Evolutionary conservation across 306 rosid species (phyloP).

Genomic region (Styphnolobium japonicum): DNA sequence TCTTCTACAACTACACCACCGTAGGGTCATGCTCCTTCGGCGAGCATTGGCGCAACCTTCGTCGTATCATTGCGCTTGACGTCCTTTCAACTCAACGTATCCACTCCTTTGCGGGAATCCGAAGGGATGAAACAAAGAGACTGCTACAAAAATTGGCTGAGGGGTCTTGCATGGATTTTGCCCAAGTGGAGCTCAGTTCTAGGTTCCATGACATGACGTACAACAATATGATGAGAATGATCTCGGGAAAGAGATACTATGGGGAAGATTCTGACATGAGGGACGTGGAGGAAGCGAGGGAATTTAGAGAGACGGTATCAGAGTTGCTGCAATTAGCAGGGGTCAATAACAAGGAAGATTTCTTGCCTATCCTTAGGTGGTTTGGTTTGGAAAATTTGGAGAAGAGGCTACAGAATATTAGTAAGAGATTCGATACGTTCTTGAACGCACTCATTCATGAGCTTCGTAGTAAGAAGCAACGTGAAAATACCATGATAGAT

Average conservation of each 20-base stretch:
- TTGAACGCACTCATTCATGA: background rate
- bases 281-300: background rate
- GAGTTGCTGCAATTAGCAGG: background rate
- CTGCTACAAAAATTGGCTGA: no score
- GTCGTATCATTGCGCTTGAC: background rate
- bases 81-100: background rate
- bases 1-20: constrained; percentile 25
- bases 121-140: no score
- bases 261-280: background rate
- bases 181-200: background rate
- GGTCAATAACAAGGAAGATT: background rate
- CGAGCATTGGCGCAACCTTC: background rate
- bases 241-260: constrained; percentile 18
- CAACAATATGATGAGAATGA: constrained; percentile 29
- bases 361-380: constrained; percentile 9
- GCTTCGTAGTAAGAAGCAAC: background rate
- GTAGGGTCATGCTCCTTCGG: background rate
- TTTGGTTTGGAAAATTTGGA: constrained; percentile 1
- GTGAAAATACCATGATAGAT: background rate
- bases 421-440: background rate
- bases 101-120: no score
- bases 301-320: background rate
- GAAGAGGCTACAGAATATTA: background rate
- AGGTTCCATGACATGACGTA: background rate
- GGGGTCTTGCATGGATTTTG: no score